These are phyloP conservation scores for Coprinopsis cinerea DNA, from an alignment of 768 basidiomycete genomes.

Conservation along the genomic window DNA sequence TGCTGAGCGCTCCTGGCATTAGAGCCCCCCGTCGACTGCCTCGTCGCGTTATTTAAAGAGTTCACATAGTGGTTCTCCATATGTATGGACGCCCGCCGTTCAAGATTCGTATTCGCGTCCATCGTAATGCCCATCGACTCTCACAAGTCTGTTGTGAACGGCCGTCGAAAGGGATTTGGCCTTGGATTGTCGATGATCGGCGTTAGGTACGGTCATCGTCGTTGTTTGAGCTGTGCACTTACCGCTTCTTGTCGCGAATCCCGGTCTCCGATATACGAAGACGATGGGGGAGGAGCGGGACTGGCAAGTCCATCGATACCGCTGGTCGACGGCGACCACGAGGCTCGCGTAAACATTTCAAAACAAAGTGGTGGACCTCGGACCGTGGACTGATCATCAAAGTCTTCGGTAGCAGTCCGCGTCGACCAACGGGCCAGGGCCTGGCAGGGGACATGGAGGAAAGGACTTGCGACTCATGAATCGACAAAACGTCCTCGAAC, in stretches of 20 bases:
- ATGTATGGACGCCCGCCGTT: not conserved
- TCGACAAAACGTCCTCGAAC: no score
- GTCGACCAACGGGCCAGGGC: no score
- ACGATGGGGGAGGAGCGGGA: not conserved
- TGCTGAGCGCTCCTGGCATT: not conserved
- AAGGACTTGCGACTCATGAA: no score
- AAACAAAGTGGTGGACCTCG: not conserved
- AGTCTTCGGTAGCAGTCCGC: no score
- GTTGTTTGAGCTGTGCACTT: not conserved
- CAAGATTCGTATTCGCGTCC: not conserved
- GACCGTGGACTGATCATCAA: slow-evolving; percentile 4
- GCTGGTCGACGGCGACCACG: slow-evolving; percentile 1
- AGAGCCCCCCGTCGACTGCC: not conserved
- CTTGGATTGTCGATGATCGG: not conserved
- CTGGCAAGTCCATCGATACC: slow-evolving; percentile 8
- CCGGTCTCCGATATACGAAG: slow-evolving; percentile 4
- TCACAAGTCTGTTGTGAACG: not conserved
- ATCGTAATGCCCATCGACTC: not conserved
- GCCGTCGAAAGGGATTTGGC: not conserved
- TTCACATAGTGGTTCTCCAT: slow-evolving; percentile 3
- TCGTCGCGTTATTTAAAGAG: not conserved
- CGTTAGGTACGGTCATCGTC: not conserved
- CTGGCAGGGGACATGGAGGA: no score
- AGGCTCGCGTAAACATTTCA: slow-evolving; percentile 2
- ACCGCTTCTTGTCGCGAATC: not conserved